Base-by-base conservation (phyloP, 2,329 filamentous ascomycete species). In the Myriosclerotinia duriaeana region DNA sequence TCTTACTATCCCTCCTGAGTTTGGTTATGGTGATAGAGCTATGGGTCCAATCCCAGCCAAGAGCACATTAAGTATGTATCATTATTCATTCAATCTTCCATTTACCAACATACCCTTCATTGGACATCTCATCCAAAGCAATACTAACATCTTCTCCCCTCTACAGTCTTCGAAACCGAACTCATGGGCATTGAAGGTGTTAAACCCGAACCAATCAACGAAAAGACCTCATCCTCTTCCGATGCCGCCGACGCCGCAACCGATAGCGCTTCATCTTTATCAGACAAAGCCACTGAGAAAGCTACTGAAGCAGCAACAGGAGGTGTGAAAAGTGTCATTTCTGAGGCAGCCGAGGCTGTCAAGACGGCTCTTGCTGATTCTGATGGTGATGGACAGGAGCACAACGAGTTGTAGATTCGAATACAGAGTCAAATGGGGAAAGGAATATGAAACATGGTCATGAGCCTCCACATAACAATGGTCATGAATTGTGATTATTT, bases 131-230 rank as follows among this genome's bases (percentile, higher is more conserved):
- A 22, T 53, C 61, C 74, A 50, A 69, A 60, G 48, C 48, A 58
- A 61, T 30, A 38, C 55, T n/a, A 15, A 52, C 34, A n/a, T 38
- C 34, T 20, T 15, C 11, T 55, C 20, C 22, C 11, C 15, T 17
- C 7, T 22, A 20, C 73, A 90, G 87, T 98, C 64, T 97, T 98
- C 76, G 92, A 96, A 82, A 97, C 93, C 55, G 92, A 97, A 80
- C 82, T 98, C 71, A 82, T 97, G 74, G 89, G 85, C 66, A 97
- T 98, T 75, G 82, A 88, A 20, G 93, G 93, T 40, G 90, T 94
- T 46, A 56, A 22, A 26, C 65, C 65, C 6, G 65, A 67, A 22
- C 36, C 20, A 7, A 64, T 67, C n/a, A 54, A 64, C 44, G 65
- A 64, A 20, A 56, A 55, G 14, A 53, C 36, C n/a, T 26, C 44